Base-by-base conservation (phyloP, 352 stramenopile genomes). In the Phytophthora litchii region DNA sequence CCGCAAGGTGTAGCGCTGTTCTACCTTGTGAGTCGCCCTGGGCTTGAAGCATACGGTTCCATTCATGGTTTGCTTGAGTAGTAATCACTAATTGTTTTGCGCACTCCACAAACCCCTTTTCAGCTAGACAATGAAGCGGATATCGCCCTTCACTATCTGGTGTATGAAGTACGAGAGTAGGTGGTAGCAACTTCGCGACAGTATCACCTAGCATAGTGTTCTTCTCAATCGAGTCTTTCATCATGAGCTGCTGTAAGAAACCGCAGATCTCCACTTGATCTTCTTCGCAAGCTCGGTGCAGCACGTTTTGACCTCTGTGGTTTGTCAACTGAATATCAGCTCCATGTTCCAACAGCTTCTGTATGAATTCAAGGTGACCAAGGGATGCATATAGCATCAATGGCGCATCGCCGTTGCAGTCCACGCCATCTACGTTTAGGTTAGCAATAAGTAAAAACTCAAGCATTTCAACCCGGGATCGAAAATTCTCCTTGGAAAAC, bases 261-360 rank as follows among this genome's bases (percentile, higher is more conserved):
- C 41, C 62, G 14, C 75, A 82, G 25, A 78, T 52, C 55, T 92
- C 82, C 6, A 84, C 74, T 45, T 90, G 82, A 38, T 92, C 82
- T 11, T 72, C 45, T 9, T 80, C 68, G 29, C 82, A 92, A 14
- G 78, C 82, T 16, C 60, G 64, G 66, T 92, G 80, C n/a, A 90
- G 58, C 2, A 78, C 74, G 12, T 75, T 89, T 29, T 74, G 64
- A 1, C 64, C 70, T 13, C 64, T 71, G 4, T 20, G 38, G 38
- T 78, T 74, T 10, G 34, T 58, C 34, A 60, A n/a, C 14, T 57
- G 47, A 23, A 78, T 44, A 1, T 80, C 48, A 23, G 68, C 70
- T 16, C 63, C 57, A 27, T 50, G 31, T n/a, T 54, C 43, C 4
- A 80, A 31, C 34, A 88, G 34, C 17, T 57, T 67, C 3, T 78